A percentile compares a stretch with the other conserved stretches of the same genome.
phyloP scores from a whole-genome alignment of 352 stramenopile species.

The Thraustochytrium sp. region DNA sequence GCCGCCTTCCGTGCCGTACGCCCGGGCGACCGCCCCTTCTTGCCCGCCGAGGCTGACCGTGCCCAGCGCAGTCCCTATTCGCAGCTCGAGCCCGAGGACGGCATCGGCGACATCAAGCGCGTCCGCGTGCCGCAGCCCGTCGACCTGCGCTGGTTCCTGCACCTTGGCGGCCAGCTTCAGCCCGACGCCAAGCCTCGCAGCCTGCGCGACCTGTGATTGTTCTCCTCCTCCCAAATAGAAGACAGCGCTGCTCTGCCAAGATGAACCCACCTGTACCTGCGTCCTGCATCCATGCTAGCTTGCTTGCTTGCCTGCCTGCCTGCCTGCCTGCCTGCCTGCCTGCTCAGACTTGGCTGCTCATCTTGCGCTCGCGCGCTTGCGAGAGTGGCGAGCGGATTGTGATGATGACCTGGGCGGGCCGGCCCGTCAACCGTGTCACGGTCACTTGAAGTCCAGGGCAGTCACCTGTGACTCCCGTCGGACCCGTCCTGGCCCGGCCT shows the following conservation, averaged over 20 bases:
- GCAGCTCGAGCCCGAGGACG: not conserved
- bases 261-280: too few relatives aligned
- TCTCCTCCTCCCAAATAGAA: not conserved
- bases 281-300: too few relatives aligned
- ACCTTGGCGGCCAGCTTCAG: not conserved
- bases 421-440: too few relatives aligned
- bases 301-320: too few relatives aligned
- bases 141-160: conserved; percentile 11
- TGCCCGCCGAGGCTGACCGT: conserved; percentile 48
- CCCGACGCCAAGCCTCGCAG: not conserved
- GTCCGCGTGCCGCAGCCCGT: conserved; percentile 24
- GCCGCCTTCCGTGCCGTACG: conserved; percentile 62
- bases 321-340: too few relatives aligned
- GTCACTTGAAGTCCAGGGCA: too few relatives aligned
- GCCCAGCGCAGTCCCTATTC: not conserved
- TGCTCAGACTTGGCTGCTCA: too few relatives aligned
- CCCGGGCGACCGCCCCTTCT: conserved; percentile 57
- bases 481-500: too few relatives aligned
- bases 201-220: not conserved
- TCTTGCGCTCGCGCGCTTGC: too few relatives aligned
- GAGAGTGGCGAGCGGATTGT: too few relatives aligned
- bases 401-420: too few relatives aligned
- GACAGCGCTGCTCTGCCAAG: not conserved
- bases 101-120: not conserved
- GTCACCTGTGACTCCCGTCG: too few relatives aligned